Conservation (phyloP, 2,329 filamentous ascomycete species). For the Nothopassalora personata region DNA sequence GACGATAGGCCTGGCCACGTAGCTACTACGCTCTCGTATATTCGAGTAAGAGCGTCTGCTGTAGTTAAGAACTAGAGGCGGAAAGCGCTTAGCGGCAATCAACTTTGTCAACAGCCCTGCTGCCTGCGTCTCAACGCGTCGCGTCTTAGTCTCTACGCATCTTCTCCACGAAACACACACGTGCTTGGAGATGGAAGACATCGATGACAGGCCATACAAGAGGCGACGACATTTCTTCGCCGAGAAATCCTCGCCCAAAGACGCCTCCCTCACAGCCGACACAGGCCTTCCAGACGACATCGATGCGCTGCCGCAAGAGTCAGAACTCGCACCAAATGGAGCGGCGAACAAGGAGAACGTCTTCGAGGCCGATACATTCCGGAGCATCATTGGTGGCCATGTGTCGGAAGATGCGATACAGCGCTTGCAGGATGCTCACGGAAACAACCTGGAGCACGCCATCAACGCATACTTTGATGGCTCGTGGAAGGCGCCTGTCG, state of each 20-base stretch:
- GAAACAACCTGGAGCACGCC: conserved; percentile 53
- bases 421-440: conserved; percentile 47
- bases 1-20: too few relatives aligned
- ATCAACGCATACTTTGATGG: conserved; percentile 62
- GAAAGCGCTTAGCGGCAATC: too few relatives aligned
- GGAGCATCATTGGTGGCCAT: conserved; percentile 53
- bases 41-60: too few relatives aligned
- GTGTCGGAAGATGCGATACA: conserved; percentile 42
- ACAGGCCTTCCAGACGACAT: conserved; percentile 32
- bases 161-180: not conserved
- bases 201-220: conserved; percentile 53
- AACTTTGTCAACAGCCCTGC: too few relatives aligned
- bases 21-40: too few relatives aligned
- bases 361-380: conserved; percentile 54
- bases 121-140: conserved; percentile 3
- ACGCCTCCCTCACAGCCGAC: conserved; percentile 26
- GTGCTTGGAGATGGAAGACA: conserved; percentile 24
- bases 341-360: conserved; percentile 25
- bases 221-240: conserved; percentile 57
- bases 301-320: conserved; percentile 28
- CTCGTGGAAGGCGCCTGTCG: conserved; percentile 48
- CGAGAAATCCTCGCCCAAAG: conserved; percentile 41
- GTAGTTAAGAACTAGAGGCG: too few relatives aligned
- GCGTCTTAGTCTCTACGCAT: not conserved
- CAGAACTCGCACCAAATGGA: conserved; percentile 3